Conservation (phyloP, 192 early-diverging fungal genomes). For the Backusella parvicylindrica region DNA sequence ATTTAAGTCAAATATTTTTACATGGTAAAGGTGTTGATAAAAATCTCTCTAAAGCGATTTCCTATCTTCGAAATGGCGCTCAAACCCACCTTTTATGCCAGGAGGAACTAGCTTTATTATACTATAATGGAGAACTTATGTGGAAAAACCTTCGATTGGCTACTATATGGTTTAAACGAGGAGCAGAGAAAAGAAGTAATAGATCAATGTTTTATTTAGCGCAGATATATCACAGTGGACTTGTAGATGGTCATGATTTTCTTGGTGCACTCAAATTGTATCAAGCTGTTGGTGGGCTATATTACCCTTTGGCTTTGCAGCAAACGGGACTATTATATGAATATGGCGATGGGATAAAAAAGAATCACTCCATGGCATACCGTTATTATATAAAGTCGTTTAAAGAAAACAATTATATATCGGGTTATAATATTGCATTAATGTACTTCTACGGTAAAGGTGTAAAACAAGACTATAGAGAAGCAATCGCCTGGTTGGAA, state of each 20-base stretch:
- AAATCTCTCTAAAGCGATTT: background rate
- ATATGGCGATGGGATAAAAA: background rate
- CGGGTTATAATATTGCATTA: background rate
- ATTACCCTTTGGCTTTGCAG: background rate
- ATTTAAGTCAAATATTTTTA: background rate
- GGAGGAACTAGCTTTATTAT: background rate
- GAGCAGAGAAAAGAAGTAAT: background rate
- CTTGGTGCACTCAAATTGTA: background rate
- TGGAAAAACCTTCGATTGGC: background rate
- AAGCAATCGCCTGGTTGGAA: background rate
- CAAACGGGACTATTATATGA: background rate
- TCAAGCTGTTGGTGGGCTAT: background rate
- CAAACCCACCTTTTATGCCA: background rate
- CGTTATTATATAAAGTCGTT: background rate
- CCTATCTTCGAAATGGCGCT: background rate
- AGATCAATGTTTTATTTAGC: background rate
- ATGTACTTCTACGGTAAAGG: background rate
- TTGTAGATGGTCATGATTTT: background rate
- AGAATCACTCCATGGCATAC: background rate
- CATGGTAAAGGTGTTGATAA: rapidly evolving
- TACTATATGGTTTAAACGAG: background rate
- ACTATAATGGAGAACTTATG: background rate
- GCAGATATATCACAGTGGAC: background rate
- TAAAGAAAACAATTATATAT: background rate
- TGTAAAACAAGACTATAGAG: background rate